phyloP scores from a whole-genome alignment of 2,329 filamentous ascomycete genomes.

The Aureobasidium sp. region DNA sequence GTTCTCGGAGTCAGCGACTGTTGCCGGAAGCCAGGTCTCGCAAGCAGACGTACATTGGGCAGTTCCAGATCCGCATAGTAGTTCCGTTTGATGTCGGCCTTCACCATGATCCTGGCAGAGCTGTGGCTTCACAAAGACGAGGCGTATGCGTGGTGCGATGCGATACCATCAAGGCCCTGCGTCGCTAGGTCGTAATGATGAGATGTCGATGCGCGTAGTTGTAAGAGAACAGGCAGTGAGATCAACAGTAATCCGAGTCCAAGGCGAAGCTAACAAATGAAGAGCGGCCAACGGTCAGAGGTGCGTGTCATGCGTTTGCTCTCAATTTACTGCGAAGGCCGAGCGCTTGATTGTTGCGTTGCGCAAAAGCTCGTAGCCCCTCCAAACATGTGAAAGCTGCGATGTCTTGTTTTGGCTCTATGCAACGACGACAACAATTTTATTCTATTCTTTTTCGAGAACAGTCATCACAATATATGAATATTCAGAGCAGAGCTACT shows the following conservation, averaged over 20 bases:
- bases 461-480: neutral
- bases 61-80: constrained; percentile 83
- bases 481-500: neutral
- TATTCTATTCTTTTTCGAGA: neutral
- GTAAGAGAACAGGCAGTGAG: neutral
- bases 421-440: neutral
- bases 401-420: neutral
- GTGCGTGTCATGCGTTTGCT: constrained; percentile 6
- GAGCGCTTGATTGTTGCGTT: neutral
- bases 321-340: neutral
- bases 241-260: neutral
- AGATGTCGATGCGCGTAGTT: neutral
- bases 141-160: neutral
- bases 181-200: neutral
- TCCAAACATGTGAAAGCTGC: constrained; percentile 11
- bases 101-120: constrained; percentile 24
- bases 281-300: neutral
- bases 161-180: constrained; percentile 6
- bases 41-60: constrained; percentile 28
- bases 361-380: constrained; percentile 8
- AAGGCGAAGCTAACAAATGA: neutral
- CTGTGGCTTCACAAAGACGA: neutral
- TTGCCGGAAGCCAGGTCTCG: neutral
- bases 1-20: neutral
- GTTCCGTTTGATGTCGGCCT: constrained; percentile 43